A percentile compares a stretch with the other conserved stretches of the same genome.
Conservation (phyloP, 2,329 filamentous ascomycete species). For the Leptographium procerum region DNA sequence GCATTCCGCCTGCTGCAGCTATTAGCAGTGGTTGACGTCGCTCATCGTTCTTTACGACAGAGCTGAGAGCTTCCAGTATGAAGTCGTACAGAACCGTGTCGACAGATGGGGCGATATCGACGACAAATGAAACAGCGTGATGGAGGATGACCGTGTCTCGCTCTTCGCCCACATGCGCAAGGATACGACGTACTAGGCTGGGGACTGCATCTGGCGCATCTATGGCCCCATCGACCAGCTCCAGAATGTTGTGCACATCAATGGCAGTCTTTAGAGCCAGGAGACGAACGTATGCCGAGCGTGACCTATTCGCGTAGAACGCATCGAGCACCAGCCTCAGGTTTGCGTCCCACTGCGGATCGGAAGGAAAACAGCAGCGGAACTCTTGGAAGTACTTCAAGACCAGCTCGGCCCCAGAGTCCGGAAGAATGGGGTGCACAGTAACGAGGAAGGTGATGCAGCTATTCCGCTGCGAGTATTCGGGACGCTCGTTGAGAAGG, state of each 20-base stretch:
- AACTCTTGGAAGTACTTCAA: conserved; percentile 59
- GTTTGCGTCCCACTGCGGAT: conserved; percentile 55
- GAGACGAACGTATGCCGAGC: conserved; percentile 51
- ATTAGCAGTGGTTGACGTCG: conserved; percentile 25
- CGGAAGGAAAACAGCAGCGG: conserved; percentile 60
- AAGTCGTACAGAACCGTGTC: conserved; percentile 47
- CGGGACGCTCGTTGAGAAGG: conserved; percentile 23
- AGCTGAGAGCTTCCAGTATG: conserved; percentile 40
- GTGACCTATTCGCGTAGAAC: conserved; percentile 50
- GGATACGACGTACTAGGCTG: conserved; percentile 48
- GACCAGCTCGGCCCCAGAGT: conserved; percentile 51
- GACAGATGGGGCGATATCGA: conserved; percentile 51
- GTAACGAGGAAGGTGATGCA: conserved; percentile 56
- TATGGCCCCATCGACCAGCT: conserved; percentile 33
- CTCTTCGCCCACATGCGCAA: conserved; percentile 51
- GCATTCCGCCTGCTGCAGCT: background rate
- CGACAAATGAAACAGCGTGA: conserved; percentile 52
- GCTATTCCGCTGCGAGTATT: conserved; percentile 53
- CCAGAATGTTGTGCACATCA: conserved; percentile 46
- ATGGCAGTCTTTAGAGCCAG: conserved; percentile 50
- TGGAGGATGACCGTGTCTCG: conserved; percentile 53
- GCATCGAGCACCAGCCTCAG: conserved; percentile 46
- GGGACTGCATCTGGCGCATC: conserved; percentile 47
- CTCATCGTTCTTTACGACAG: conserved; percentile 38
- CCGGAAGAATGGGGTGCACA: conserved; percentile 50